Evolutionary conservation across 768 basidiomycete genomes (phyloP), one percentile per base, ranked within the genome.

Genomic region (Suillus alpinus): DNA sequence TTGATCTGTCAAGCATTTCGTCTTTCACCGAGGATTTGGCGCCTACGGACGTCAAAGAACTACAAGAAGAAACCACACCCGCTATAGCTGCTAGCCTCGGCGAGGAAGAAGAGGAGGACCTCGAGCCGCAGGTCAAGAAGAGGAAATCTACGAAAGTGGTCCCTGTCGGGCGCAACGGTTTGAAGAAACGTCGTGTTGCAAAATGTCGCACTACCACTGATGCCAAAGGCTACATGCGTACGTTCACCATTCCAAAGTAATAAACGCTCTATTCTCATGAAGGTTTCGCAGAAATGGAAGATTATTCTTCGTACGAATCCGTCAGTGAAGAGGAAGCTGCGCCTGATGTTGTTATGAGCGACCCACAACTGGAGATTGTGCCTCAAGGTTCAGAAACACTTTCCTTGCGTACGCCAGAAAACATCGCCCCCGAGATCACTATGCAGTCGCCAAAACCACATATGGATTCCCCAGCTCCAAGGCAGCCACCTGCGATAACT

Each of bases 231-330:
- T 92, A 91, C 65, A 86, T 84, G 75, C 81, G 91, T 92, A 68
- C 56, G 82, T 75, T 18, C 40, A 61, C 26, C 1, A 26, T 29
- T 16, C 52, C 41, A 20, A 59, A 57, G 55, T 7, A 10, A 36
- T 9, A n/a, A 13, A 41, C 2, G n/a, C 47, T 34, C 58, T 47
- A 60, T 37, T 26, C 65, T 57, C 51, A 10, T 20, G 31, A 41
- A 23, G 16, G 6, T 41, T 10, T 47, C 56, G 0, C 64, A 93
- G 92, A 83, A 16, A 87, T 81, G 40, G 87, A 91, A 68, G 92
- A 93, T 69, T 89, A 90, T 69, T 89, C 89, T 7, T 85, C 84
- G 18, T 93, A 90, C 67, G 91, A 94, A 73, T 91, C 90, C 9
- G 88, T 88, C 9, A 83, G 82, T 8, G 88, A 86, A 59, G 80